A percentile compares a stretch with the other conserved stretches of the same genome.
These are phyloP conservation scores for Backusella tarrabulga DNA, from an alignment of 192 early-diverging fungal genomes.

Conservation along the genomic window DNA sequence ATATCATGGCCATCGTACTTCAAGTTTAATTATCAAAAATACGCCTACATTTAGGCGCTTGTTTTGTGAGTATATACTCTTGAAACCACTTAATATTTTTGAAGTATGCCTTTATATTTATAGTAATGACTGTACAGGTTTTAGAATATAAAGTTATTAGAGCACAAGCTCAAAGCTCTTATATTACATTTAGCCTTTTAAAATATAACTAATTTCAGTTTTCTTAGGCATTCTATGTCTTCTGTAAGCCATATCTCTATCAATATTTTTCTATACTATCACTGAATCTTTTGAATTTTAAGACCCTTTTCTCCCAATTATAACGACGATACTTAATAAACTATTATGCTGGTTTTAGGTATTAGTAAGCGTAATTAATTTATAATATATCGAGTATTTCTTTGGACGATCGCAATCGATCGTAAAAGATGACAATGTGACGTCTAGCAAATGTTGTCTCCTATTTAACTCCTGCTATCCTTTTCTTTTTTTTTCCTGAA, in stretches of 20 bases:
- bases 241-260: background rate
- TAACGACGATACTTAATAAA: background rate
- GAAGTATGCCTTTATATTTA: background rate
- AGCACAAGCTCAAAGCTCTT: background rate
- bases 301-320: no score
- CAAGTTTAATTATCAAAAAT: background rate
- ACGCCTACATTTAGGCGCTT: background rate
- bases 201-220: background rate
- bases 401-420: no score
- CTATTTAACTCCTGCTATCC: no score
- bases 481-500: no score
- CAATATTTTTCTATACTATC: no score
- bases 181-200: background rate
- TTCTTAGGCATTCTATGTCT: background rate
- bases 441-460: no score
- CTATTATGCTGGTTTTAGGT: no score
- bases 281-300: no score
- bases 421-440: no score
- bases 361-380: no score
- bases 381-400: no score
- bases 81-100: background rate
- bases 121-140: background rate
- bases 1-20: background rate
- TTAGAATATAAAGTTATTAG: background rate
- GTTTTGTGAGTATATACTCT: background rate